Conservation (phyloP, 208 protist species). For the Porcisia deanei region DNA sequence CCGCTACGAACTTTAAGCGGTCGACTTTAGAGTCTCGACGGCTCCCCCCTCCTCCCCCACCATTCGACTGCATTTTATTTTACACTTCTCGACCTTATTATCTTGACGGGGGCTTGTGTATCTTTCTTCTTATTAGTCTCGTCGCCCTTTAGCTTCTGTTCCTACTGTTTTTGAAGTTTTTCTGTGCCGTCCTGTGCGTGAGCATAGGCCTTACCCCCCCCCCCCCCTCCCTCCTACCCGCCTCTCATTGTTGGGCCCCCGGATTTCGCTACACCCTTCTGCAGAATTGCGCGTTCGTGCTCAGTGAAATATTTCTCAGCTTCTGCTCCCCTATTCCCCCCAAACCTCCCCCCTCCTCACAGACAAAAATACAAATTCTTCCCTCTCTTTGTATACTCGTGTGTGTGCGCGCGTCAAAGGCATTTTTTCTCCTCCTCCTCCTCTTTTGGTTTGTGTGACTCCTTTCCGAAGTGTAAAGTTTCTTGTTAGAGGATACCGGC, state of each 20-base stretch:
- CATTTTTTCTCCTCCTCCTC: neutral
- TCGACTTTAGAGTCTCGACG: neutral
- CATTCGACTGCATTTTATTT: neutral
- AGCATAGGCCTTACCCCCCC: neutral
- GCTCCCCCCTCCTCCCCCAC: neutral
- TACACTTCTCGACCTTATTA: no score
- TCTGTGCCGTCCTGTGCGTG: neutral
- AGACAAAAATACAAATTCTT: neutral
- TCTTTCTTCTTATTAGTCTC: neutral
- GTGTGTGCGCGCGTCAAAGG: neutral
- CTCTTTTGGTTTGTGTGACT: neutral
- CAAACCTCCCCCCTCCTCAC: no score
- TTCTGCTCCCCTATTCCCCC: neutral
- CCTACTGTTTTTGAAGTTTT: neutral
- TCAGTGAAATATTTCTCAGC: neutral
- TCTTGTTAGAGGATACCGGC: no score
- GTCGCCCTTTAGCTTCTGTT: neutral
- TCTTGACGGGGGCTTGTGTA: neutral
- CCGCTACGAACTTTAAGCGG: neutral
- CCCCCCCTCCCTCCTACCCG: neutral
- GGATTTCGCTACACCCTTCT: neutral
- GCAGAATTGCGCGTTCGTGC: neutral
- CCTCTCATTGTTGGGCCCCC: neutral
- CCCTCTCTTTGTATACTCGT: neutral
- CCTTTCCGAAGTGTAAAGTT: no score